phyloP scores from a whole-genome alignment of 768 basidiomycete genomes.

The Hortiboletus campestris region DNA sequence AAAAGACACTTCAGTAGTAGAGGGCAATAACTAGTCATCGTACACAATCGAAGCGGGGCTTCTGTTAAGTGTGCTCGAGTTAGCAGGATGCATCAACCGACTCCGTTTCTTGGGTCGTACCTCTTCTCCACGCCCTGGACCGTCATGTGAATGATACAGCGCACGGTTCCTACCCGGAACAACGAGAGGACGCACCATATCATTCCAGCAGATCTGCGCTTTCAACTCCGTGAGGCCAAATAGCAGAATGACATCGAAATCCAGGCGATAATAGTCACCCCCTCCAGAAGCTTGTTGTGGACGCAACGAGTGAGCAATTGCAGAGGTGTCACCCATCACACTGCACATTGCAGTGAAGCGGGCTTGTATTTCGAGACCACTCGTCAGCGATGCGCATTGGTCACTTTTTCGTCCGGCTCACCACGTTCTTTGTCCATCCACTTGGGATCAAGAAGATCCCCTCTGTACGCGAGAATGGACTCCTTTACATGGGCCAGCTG shows the following conservation, averaged over 20 bases:
- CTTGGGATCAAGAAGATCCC: background rate
- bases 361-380: background rate
- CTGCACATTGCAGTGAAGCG: slow-evolving; percentile 13
- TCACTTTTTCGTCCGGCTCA: background rate
- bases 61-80: background rate
- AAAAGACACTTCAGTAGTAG: background rate
- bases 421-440: slow-evolving; percentile 18
- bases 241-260: slow-evolving; percentile 41
- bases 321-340: slow-evolving; percentile 10
- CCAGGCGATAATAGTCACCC: slow-evolving; percentile 21
- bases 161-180: too few relatives aligned
- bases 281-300: background rate
- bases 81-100: background rate
- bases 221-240: slow-evolving; percentile 54
- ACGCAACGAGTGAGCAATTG: background rate
- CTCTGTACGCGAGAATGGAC: slow-evolving; percentile 18
- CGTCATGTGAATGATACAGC: background rate
- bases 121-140: slow-evolving; percentile 18
- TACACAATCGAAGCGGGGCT: slow-evolving; percentile 24
- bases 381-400: background rate
- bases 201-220: slow-evolving; percentile 49
- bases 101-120: background rate
- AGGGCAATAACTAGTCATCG: slow-evolving; percentile 5
- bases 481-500: background rate
- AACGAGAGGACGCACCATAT: slow-evolving; percentile 33